Evolutionary conservation across 2,329 filamentous ascomycete species (phyloP).

Genomic region (Talaromyces sp.): DNA sequence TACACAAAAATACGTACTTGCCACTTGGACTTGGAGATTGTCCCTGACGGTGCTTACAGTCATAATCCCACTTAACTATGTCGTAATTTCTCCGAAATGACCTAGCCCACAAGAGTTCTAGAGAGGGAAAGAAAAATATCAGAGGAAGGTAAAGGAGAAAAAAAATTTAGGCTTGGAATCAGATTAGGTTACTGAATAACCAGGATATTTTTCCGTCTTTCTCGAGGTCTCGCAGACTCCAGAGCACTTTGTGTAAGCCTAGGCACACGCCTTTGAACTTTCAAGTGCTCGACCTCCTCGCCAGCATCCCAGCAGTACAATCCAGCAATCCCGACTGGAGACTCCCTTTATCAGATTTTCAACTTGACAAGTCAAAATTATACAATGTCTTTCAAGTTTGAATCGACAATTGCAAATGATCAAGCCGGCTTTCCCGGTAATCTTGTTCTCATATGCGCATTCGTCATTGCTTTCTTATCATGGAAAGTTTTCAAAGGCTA

Average conservation of each 20-base stretch:
- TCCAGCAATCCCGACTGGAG: neutral
- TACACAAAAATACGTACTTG: neutral
- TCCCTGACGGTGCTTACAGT: neutral
- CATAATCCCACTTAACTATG: neutral
- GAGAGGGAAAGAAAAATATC: neutral
- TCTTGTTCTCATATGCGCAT: neutral
- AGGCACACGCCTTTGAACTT: neutral
- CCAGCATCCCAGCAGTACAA: neutral
- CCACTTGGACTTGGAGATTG: neutral
- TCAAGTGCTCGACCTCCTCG: neutral
- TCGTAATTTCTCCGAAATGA: neutral
- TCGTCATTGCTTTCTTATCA: neutral
- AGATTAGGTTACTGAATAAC: neutral
- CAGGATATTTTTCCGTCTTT: neutral
- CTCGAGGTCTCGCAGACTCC: neutral
- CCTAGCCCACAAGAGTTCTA: neutral
- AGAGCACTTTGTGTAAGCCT: neutral
- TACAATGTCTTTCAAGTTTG: conserved; percentile 1
- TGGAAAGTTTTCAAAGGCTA: neutral
- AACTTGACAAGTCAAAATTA: neutral
- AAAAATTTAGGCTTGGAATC: neutral
- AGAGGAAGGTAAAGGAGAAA: neutral
- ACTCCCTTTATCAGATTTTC: neutral
- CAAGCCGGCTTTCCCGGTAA: neutral
- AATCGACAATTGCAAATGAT: neutral